phyloP scores from a whole-genome alignment of 371 early-diverging fungal species.

The Actinomortierella ambigua region DNA sequence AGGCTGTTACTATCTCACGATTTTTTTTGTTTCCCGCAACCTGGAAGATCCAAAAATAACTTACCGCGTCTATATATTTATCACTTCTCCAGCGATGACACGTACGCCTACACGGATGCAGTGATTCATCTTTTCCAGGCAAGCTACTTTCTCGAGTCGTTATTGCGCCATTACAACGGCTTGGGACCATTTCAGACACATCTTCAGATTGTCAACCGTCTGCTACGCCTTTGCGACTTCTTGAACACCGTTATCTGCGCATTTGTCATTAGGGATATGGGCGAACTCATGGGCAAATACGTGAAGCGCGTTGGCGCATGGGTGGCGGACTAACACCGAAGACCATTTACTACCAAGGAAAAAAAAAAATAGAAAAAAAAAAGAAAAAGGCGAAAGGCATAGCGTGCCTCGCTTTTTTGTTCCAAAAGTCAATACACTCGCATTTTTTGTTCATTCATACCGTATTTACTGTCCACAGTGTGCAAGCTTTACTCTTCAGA shows the following conservation, averaged over 20 bases:
- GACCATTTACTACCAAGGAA: too few relatives aligned
- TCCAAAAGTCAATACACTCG: too few relatives aligned
- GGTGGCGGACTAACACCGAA: conserved; percentile 16
- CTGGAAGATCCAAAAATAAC: neutral
- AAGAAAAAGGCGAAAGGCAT: neutral
- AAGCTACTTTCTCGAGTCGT: conserved; percentile 34
- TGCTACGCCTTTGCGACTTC: conserved; percentile 40
- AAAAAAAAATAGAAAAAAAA: neutral
- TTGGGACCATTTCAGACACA: conserved; percentile 30
- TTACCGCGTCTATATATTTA: neutral
- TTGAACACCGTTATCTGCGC: conserved; percentile 41
- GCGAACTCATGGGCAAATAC: conserved; percentile 46
- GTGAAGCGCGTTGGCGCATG: conserved; percentile 41
- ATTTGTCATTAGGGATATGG: conserved; percentile 46
- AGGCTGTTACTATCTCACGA: too few relatives aligned
- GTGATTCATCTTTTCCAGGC: conserved; percentile 41
- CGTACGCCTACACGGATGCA: conserved; percentile 37
- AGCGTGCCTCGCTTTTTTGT: too few relatives aligned
- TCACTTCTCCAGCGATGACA: conserved; percentile 28
- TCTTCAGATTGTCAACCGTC: conserved; percentile 32
- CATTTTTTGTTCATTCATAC: too few relatives aligned
- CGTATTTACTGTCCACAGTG: too few relatives aligned
- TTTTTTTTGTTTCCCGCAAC: neutral
- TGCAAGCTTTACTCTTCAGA: too few relatives aligned
- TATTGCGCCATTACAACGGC: conserved; percentile 30